Percentiles rank a stretch among this genome's conserved stretches.
Conservation (phyloP, 257 asterid genomes). For the Forsythia suspensa region DNA sequence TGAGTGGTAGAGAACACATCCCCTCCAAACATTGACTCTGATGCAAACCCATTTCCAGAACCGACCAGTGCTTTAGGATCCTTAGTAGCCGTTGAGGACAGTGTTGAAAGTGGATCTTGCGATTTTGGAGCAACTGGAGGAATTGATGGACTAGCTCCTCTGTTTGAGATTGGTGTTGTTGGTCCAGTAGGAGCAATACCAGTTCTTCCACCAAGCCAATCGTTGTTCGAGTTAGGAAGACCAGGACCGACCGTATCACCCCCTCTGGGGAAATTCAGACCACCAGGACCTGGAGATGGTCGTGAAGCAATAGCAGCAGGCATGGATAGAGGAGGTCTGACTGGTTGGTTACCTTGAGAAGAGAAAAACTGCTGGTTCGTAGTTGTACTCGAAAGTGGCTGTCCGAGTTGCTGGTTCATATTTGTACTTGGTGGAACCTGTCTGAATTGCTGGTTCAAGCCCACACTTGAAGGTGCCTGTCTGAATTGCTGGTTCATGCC, state of each 20-base stretch:
- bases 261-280: conserved; percentile 43
- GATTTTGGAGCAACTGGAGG: conserved; percentile 43
- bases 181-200: conserved; percentile 47
- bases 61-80: conserved; percentile 47
- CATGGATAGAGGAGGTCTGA: conserved; percentile 52
- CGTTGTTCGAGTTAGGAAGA: conserved; percentile 47
- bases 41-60: conserved; percentile 48
- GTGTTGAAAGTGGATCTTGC: conserved; percentile 47
- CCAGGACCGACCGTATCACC: conserved; percentile 41
- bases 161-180: conserved; percentile 41
- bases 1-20: conserved; percentile 63
- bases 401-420: conserved; percentile 44
- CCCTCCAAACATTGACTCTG: conserved; percentile 54
- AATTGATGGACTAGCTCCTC: conserved; percentile 46
- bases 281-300: conserved; percentile 51
- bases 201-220: conserved; percentile 53
- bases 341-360: conserved; percentile 51
- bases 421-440: conserved; percentile 38
- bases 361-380: conserved; percentile 65
- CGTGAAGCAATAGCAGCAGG: conserved; percentile 46
- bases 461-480: conserved; percentile 42
- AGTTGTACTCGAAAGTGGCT: conserved; percentile 41
- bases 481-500: conserved; percentile 62
- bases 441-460: conserved; percentile 42
- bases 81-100: conserved; percentile 38